Conservation (phyloP, 2,329 filamentous ascomycete species). For the Rosellinia necatrix region DNA sequence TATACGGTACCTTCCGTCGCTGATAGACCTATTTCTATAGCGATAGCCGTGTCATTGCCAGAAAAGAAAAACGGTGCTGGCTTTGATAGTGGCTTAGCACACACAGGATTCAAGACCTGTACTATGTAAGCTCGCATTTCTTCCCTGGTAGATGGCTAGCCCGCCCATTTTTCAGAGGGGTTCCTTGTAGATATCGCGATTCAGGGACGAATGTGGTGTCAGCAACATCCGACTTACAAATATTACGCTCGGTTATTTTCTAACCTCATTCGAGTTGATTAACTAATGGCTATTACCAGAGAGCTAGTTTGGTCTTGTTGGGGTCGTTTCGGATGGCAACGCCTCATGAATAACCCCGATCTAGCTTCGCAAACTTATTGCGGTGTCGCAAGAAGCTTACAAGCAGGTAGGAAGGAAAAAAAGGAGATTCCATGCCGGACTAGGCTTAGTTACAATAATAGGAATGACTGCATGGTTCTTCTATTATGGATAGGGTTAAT, state of each 20-base stretch:
- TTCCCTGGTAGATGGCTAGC: neutral
- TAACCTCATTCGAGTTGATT: neutral
- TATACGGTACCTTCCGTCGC: neutral
- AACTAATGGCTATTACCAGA: neutral
- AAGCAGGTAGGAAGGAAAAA: no score
- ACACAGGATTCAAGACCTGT: neutral
- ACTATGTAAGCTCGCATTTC: neutral
- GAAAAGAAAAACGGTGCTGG: no score
- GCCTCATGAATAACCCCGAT: neutral
- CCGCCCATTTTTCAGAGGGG: neutral
- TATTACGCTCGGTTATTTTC: neutral
- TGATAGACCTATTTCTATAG: neutral
- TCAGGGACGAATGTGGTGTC: conserved; percentile 12
- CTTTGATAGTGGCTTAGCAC: no score
- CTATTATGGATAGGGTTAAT: neutral
- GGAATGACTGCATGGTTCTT: neutral
- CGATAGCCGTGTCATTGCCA: neutral
- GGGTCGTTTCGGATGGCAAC: no score
- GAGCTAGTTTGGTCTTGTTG: no score
- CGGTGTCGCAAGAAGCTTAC: no score
- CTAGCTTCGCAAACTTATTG: no score
- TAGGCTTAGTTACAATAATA: neutral
- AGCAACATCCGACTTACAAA: conserved; percentile 5
- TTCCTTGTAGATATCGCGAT: conserved; percentile 1
- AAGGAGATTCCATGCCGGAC: neutral